Evolutionary conservation across 2,329 filamentous ascomycete genomes (phyloP).

Genomic region (Scorias spongiosa): DNA sequence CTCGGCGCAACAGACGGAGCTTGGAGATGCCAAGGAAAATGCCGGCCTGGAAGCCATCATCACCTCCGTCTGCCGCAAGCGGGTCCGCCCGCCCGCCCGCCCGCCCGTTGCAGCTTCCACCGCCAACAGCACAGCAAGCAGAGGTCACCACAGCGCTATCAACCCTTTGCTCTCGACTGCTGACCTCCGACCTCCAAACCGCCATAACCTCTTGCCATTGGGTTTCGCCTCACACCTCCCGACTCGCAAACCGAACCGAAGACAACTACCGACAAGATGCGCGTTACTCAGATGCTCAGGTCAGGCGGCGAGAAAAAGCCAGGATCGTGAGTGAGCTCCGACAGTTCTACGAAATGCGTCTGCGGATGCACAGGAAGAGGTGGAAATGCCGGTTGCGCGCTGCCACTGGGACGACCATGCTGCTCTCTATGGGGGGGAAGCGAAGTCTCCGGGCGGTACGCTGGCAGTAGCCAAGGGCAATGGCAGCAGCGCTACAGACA

Average conservation of each 20-base stretch:
- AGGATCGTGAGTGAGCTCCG: slow-evolving; percentile 19
- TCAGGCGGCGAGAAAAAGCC: slow-evolving; percentile 26
- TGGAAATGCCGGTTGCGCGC: not conserved
- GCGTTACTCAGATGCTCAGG: slow-evolving; percentile 18
- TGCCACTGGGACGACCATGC: too few relatives aligned
- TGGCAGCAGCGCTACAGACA: too few relatives aligned
- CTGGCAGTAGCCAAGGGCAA: too few relatives aligned
- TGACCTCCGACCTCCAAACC: not conserved
- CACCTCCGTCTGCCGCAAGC: not conserved
- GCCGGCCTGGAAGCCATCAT: not conserved
- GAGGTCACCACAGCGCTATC: not conserved
- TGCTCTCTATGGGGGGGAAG: too few relatives aligned
- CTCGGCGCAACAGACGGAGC: too few relatives aligned
- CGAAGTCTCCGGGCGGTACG: too few relatives aligned
- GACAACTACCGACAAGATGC: slow-evolving; percentile 18
- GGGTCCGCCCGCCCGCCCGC: not conserved
- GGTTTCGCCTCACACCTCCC: not conserved
- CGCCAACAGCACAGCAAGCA: not conserved
- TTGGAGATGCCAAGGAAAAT: not conserved
- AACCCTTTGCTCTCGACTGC: not conserved
- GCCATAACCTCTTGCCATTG: not conserved
- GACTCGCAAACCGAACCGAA: slow-evolving; percentile 1
- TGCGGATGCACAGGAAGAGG: not conserved
- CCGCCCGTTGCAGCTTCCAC: not conserved
- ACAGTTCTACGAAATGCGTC: not conserved